Base-by-base conservation (phyloP, 2,329 filamentous ascomycete species). In the Diplodia mutila region DNA sequence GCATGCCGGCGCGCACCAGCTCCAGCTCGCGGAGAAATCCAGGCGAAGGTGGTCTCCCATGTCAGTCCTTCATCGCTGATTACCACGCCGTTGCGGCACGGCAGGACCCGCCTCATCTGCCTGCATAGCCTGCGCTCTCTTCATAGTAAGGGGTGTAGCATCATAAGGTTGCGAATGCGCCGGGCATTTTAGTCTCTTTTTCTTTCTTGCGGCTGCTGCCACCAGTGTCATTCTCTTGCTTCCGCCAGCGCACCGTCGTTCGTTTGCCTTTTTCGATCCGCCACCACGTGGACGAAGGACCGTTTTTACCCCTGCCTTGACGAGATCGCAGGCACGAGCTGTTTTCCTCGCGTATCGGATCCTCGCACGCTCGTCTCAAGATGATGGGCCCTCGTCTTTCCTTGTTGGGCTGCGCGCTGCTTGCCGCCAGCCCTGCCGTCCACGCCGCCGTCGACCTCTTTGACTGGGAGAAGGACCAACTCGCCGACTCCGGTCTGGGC, bases 381-480 rank as follows among this genome's bases (percentile, higher is more conserved):
- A 63, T 37, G 59, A 63, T 63, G 59, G 18, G 59, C n/a, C 59
- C 59, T 32, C 39, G 32, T 34, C 59, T 21, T 11, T 63, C 59
- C 46, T 29, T 51, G 25, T 29, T 63, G 42, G 34, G 59, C 46
- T 34, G 59, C 59, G 59, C 29, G 11, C 59, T 63, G 59, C 59
- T 63, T n/a, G 52, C 52, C 37, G 64, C 64, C 27, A 64, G 46
- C 29, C 46, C 61, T 11, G 64, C 23, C 4, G 63, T 39, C n/a
- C 23, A 48, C 63, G 37, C 34, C 3, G 25, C 63, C 25, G 27
- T 57, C 5, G 64, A 57, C n/a, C 59, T 63, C 23, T 63, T 63
- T 25, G 59, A 63, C n/a, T 63, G 59, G 59, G 59, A 63, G 59
- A 63, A 63, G 59, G 34, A 51, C 46, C 59, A 51, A n/a, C 59